Evolutionary conservation across 352 stramenopile species (phyloP).

Genomic region (Phytophthora niederhauseri): DNA sequence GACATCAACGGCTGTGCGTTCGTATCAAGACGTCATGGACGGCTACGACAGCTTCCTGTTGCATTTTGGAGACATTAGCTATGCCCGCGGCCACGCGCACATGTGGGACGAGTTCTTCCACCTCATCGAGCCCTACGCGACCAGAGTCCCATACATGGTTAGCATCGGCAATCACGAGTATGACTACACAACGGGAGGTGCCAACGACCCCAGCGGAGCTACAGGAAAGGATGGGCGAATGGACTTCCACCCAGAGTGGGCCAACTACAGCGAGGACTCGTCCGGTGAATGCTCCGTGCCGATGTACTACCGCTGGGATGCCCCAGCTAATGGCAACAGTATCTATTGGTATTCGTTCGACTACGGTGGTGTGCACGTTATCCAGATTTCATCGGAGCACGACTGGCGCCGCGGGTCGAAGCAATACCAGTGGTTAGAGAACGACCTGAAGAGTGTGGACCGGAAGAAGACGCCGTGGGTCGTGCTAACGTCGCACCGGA

Average conservation of each 20-base stretch:
- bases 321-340: constrained; percentile 60
- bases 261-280: constrained; percentile 77
- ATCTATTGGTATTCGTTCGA: constrained; percentile 95
- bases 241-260: constrained; percentile 71
- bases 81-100: constrained; percentile 59
- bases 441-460: constrained; percentile 85
- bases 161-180: constrained; percentile 87
- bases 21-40: constrained; percentile 65
- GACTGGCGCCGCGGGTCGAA: constrained; percentile 82
- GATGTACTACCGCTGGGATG: constrained; percentile 76
- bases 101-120: constrained; percentile 84
- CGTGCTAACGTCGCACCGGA: constrained; percentile 91
- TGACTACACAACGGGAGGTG: constrained; percentile 64
- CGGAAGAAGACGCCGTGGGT: constrained; percentile 91
- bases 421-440: constrained; percentile 92
- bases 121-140: constrained; percentile 70
- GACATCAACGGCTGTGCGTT: constrained; percentile 62
- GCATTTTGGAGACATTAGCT: constrained; percentile 82
- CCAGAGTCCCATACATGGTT: constrained; percentile 78
- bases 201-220: constrained; percentile 65
- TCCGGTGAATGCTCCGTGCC: constrained; percentile 78
- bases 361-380: constrained; percentile 88
- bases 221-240: constrained; percentile 54
- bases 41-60: constrained; percentile 79
- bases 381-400: constrained; percentile 93